Conservation (phyloP, 768 basidiomycete species). For the Myochromella boudieri region DNA sequence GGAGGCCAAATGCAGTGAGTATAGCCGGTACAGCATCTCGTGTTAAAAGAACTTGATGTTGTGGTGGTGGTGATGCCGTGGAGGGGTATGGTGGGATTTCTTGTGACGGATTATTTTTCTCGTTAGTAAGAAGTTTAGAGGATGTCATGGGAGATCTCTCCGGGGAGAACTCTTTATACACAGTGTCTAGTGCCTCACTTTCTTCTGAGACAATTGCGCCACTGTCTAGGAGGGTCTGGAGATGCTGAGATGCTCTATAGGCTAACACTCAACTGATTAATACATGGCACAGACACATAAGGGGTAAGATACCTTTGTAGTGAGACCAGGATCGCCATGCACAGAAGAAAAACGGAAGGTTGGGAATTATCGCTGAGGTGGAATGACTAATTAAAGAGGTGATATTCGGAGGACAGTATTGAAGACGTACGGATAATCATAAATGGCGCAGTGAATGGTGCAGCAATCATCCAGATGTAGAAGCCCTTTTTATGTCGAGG, state of each 20-base stretch:
- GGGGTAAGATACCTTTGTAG: conserved; percentile 59
- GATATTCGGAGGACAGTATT: neutral
- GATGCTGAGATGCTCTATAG: conserved; percentile 68
- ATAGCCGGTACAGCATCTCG: conserved; percentile 56
- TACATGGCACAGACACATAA: neutral
- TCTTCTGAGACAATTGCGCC: conserved; percentile 57
- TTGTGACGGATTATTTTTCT: conserved; percentile 8
- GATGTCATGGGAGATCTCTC: conserved; percentile 1
- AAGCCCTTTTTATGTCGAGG: conserved; percentile 69
- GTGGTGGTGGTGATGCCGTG: conserved; percentile 8
- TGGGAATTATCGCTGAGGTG: conserved; percentile 69
- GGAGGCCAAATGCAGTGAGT: conserved; percentile 43
- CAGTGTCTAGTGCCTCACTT: conserved; percentile 51
- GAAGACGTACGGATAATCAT: conserved; percentile 66
- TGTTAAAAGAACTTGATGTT: conserved; percentile 43
- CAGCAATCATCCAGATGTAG: conserved; percentile 59
- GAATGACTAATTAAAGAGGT: neutral
- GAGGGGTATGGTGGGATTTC: conserved; percentile 4
- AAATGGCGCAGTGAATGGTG: conserved; percentile 77
- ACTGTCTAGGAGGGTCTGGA: conserved; percentile 56
- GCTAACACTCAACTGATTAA: conserved; percentile 34
- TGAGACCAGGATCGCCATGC: conserved; percentile 86
- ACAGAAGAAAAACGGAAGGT: conserved; percentile 85
- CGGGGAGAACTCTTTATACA: conserved; percentile 42
- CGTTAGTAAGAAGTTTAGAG: neutral